Evolutionary conservation across 75 land plant genomes (phyloP).

Genomic region (Cupressus sempervirens): DNA sequence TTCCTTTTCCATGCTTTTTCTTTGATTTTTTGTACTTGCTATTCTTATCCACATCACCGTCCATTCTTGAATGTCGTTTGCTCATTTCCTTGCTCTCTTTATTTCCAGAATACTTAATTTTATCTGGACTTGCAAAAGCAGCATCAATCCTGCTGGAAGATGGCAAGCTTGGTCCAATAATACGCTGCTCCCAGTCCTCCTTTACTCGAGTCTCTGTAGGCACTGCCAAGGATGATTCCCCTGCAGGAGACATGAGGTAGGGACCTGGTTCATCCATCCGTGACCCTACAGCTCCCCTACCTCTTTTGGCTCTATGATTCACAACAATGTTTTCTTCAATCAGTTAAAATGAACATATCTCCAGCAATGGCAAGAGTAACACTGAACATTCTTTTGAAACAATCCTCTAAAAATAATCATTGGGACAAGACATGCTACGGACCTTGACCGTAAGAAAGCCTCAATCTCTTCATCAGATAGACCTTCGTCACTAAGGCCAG

Average conservation of each 20-base stretch:
- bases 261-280: slow-evolving; percentile 97
- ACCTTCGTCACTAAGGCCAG: slow-evolving; percentile 35
- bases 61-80: not conserved
- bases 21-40: not conserved
- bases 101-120: not conserved
- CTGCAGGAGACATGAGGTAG: slow-evolving; percentile 27
- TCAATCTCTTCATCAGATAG: slow-evolving; percentile 79
- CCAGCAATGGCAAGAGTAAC: not conserved
- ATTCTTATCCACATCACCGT: not conserved
- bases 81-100: not conserved
- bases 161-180: slow-evolving; percentile 64
- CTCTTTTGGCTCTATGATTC: slow-evolving; percentile 65
- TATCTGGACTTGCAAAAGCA: not conserved
- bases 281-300: slow-evolving; percentile 87
- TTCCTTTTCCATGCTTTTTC: slow-evolving; percentile 3
- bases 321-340: not conserved
- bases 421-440: not conserved
- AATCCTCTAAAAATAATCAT: not conserved
- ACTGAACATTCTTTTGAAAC: not conserved
- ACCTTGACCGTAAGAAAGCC: slow-evolving; percentile 78
- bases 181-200: slow-evolving; percentile 60
- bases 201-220: slow-evolving; percentile 22
- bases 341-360: not conserved
- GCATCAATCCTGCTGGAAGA: not conserved
- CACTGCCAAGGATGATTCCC: slow-evolving; percentile 4